Evolutionary conservation across 176 grass and related monocot species (phyloP).

Genomic region (Otatea glauca): DNA sequence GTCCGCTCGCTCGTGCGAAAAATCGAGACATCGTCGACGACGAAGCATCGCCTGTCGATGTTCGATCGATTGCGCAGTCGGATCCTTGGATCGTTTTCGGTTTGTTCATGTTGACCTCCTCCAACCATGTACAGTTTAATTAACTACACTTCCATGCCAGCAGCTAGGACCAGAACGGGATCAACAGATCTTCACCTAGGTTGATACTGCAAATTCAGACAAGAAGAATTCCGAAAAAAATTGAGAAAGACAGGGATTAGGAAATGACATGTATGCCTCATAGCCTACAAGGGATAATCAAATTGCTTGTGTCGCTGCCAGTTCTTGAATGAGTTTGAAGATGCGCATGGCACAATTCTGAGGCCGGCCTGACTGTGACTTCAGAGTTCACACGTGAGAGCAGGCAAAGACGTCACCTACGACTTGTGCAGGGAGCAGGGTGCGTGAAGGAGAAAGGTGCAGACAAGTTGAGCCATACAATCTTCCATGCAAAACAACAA

Average conservation of each 20-base stretch:
- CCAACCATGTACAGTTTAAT: background rate
- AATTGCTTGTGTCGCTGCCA: background rate
- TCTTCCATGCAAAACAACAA: background rate
- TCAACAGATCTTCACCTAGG: background rate
- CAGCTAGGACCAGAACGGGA: background rate
- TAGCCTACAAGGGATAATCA: too few relatives aligned
- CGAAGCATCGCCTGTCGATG: background rate
- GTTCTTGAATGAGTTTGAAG: background rate
- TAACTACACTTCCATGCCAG: background rate
- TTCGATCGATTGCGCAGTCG: background rate
- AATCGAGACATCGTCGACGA: background rate
- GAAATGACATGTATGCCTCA: too few relatives aligned
- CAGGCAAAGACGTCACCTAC: background rate
- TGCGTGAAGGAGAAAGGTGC: background rate
- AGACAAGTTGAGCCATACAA: background rate
- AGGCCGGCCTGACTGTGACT: background rate
- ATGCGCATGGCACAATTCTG: background rate
- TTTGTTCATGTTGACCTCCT: background rate
- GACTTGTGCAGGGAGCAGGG: background rate
- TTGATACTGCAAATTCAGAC: background rate
- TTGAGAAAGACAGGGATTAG: too few relatives aligned
- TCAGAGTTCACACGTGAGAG: background rate
- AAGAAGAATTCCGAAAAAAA: too few relatives aligned
- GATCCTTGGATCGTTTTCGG: background rate
- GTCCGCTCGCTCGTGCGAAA: background rate